Conservation (phyloP, 2,329 filamentous ascomycete species). For the Curvularia lunata region DNA sequence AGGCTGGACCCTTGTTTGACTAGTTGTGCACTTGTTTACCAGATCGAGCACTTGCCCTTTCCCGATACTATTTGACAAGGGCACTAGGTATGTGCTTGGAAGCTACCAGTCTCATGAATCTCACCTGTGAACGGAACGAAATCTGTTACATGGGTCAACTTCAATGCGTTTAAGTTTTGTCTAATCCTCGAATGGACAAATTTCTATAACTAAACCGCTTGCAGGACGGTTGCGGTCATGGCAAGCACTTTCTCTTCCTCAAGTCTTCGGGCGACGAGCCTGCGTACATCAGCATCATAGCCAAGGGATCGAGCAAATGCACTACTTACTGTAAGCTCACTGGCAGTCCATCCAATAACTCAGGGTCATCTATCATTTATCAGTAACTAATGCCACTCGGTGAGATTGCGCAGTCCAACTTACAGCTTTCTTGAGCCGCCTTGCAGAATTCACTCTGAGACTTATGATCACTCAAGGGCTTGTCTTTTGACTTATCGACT, state of each 20-base stretch:
- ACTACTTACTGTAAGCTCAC: slow-evolving; percentile 48
- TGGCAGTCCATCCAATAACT: slow-evolving; percentile 53
- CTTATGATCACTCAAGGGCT: slow-evolving; percentile 27
- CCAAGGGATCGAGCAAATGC: not conserved
- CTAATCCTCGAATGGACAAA: not conserved
- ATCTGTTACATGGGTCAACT: not conserved
- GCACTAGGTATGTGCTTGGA: not conserved
- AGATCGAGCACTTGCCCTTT: slow-evolving; percentile 9
- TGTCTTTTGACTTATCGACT: slow-evolving; percentile 51
- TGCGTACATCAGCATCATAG: slow-evolving; percentile 9
- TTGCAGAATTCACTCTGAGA: slow-evolving; percentile 50
- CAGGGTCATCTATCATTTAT: slow-evolving; percentile 41
- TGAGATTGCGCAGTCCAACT: slow-evolving; percentile 26
- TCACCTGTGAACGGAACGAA: not conserved
- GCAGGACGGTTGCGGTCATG: slow-evolving; percentile 47
- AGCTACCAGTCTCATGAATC: not conserved
- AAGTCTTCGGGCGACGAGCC: slow-evolving; percentile 48
- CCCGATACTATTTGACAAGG: not conserved
- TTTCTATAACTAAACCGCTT: slow-evolving; percentile 30
- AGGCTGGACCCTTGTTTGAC: not conserved
- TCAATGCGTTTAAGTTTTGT: not conserved
- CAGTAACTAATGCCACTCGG: not conserved
- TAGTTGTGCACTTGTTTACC: slow-evolving; percentile 1
- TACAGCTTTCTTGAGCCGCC: slow-evolving; percentile 50
- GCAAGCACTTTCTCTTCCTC: slow-evolving; percentile 54